A percentile compares a stretch with the other conserved stretches of the same genome.
phyloP scores from a whole-genome alignment of 116 monocot species.

The Papilionanthe hybrid region DNA sequence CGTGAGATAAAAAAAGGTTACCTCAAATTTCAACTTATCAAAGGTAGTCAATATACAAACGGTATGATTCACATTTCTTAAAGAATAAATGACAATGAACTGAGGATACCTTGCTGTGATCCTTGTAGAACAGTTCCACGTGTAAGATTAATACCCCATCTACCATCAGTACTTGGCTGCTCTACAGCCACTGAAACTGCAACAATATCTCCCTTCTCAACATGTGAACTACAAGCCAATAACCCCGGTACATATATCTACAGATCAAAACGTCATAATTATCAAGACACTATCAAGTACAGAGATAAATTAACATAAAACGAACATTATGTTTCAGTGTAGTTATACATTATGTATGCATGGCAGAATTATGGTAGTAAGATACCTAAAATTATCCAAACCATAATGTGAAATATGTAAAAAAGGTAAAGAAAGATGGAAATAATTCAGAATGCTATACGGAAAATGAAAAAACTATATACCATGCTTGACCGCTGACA shows the following conservation, averaged over 20 bases:
- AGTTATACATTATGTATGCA: not conserved
- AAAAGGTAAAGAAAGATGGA: not conserved
- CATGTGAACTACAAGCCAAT: conserved; percentile 95
- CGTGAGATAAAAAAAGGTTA: not conserved
- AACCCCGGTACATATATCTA: conserved; percentile 98
- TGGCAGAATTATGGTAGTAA: not conserved
- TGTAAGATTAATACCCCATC: conserved; percentile 79
- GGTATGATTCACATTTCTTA: not conserved
- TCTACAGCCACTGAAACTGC: conserved; percentile 91
- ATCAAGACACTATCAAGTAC: not conserved
- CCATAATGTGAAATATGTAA: not conserved
- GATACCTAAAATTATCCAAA: not conserved
- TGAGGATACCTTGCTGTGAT: conserved; percentile 39
- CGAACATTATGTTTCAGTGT: not conserved
- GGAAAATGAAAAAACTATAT: not conserved
- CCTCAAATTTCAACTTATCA: not conserved
- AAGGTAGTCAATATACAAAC: not conserved
- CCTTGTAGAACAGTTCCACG: conserved; percentile 84
- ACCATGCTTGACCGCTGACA: not conserved
- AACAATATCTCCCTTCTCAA: conserved; percentile 86
- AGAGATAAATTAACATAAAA: not conserved
- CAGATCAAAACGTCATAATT: conserved; percentile 12
- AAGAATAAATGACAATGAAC: not conserved
- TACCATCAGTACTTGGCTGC: conserved; percentile 48
- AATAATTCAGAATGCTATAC: not conserved